Evolutionary conservation across 2,329 filamentous ascomycete species (phyloP).

Genomic region (Fusarium liriodendri): DNA sequence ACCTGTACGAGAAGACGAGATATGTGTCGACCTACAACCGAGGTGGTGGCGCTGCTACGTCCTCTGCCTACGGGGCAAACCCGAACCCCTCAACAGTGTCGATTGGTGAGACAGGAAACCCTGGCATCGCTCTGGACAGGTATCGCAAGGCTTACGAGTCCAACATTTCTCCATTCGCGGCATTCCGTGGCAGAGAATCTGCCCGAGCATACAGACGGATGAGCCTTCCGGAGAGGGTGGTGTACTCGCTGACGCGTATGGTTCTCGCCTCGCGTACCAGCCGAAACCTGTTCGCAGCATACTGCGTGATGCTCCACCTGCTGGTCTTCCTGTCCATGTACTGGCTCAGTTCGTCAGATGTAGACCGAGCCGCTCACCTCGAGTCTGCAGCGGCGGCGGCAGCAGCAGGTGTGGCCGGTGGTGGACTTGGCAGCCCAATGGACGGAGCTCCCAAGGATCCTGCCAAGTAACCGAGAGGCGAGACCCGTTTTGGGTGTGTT

Average conservation of each 20-base stretch:
- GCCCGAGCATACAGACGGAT: slow-evolving; percentile 92
- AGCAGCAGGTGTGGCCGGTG: slow-evolving; percentile 57
- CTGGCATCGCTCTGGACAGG: slow-evolving; percentile 79
- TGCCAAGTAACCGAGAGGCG: slow-evolving; percentile 34
- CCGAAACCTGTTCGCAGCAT: slow-evolving; percentile 92
- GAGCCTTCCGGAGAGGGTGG: slow-evolving; percentile 88
- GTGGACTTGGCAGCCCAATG: slow-evolving; percentile 43
- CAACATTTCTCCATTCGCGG: slow-evolving; percentile 94
- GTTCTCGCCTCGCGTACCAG: slow-evolving; percentile 91
- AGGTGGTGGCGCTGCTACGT: slow-evolving; percentile 68
- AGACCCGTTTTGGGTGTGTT: slow-evolving; percentile 22
- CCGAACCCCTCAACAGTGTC: slow-evolving; percentile 81
- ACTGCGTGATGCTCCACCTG: slow-evolving; percentile 89
- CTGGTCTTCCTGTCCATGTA: slow-evolving; percentile 90
- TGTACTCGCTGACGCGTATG: slow-evolving; percentile 91
- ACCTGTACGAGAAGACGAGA: slow-evolving; percentile 95
- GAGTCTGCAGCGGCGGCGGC: slow-evolving; percentile 60
- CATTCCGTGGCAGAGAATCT: slow-evolving; percentile 93
- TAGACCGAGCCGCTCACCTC: slow-evolving; percentile 70
- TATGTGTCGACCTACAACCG: slow-evolving; percentile 96
- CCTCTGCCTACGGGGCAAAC: slow-evolving; percentile 74
- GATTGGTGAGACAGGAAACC: slow-evolving; percentile 64
- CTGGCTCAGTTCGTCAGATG: slow-evolving; percentile 78
- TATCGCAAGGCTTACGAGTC: slow-evolving; percentile 95
- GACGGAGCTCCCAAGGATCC: slow-evolving; percentile 42